A percentile compares a stretch with the other conserved stretches of the same genome.
These are phyloP conservation scores for Cercophora samala DNA, from an alignment of 495 filamentous ascomycete genomes.

Conservation along the genomic window DNA sequence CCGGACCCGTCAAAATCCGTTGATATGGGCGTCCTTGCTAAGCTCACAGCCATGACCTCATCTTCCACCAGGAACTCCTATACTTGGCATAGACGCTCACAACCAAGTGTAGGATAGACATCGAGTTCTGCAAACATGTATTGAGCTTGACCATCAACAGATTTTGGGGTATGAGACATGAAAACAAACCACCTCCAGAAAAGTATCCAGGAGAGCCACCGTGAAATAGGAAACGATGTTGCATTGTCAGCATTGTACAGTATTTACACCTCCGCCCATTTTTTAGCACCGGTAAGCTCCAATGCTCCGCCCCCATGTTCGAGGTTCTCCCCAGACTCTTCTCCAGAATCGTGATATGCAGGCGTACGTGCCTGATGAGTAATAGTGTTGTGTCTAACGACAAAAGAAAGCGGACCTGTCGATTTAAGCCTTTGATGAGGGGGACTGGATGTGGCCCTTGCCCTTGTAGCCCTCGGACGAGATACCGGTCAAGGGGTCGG, in stretches of 20 bases:
- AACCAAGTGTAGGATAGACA: not conserved
- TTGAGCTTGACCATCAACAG: not conserved
- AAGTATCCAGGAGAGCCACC: not conserved
- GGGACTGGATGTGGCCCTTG: constrained; percentile 77
- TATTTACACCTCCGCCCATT: constrained; percentile 37
- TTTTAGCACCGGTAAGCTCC: constrained; percentile 13
- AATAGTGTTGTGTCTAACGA: constrained; percentile 33
- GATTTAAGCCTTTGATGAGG: constrained; percentile 39
- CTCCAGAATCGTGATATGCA: constrained; percentile 22
- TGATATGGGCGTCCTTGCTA: not conserved
- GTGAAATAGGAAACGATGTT: constrained; percentile 26
- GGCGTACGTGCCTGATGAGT: constrained; percentile 11
- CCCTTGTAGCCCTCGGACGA: constrained; percentile 76
- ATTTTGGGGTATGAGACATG: not conserved
- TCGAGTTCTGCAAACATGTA: not conserved
- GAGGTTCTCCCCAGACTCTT: not conserved
- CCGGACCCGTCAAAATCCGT: not conserved
- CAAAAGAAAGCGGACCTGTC: constrained; percentile 35
- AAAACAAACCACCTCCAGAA: not conserved
- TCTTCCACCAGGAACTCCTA: not conserved
- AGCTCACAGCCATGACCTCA: constrained; percentile 1
- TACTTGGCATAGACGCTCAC: not conserved
- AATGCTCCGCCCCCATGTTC: constrained; percentile 15
- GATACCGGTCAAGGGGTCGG: constrained; percentile 87
- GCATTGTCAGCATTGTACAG: constrained; percentile 41